Percentiles rank a stretch among this genome's conserved stretches.
These are phyloP conservation scores for Mortierella sp. DNA, from an alignment of 371 early-diverging fungal species.

Conservation along the genomic window DNA sequence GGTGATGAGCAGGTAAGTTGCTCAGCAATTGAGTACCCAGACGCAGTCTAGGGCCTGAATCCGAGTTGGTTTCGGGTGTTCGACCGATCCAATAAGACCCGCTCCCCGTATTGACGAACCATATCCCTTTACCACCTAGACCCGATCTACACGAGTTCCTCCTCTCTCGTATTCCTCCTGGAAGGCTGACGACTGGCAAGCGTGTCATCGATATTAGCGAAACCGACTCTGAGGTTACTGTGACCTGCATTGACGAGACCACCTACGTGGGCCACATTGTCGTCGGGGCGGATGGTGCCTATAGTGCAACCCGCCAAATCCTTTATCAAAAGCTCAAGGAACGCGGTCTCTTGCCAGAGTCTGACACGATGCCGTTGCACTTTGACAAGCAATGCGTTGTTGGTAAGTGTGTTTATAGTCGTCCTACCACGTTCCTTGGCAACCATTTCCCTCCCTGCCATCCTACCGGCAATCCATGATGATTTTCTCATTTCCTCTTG, in stretches of 20 bases:
- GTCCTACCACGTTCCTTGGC: too few relatives aligned
- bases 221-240: slow-evolving; percentile 25
- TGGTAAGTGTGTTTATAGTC: slow-evolving; percentile 25
- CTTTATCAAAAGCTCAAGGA: slow-evolving; percentile 35
- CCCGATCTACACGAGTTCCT: slow-evolving; percentile 46
- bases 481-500: too few relatives aligned
- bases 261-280: slow-evolving; percentile 38
- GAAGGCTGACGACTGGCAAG: slow-evolving; percentile 47
- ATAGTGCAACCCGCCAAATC: slow-evolving; percentile 49
- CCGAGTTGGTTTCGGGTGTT: too few relatives aligned
- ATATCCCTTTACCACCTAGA: slow-evolving; percentile 8
- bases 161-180: slow-evolving; percentile 29
- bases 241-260: slow-evolving; percentile 48
- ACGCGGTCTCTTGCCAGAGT: slow-evolving; percentile 26
- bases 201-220: slow-evolving; percentile 42
- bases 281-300: slow-evolving; percentile 50
- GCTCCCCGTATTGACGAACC: not conserved
- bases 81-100: too few relatives aligned
- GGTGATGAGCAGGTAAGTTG: slow-evolving; percentile 53
- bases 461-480: too few relatives aligned
- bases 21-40: too few relatives aligned
- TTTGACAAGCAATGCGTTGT: slow-evolving; percentile 53
- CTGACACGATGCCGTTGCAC: slow-evolving; percentile 34
- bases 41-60: too few relatives aligned
- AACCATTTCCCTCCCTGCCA: too few relatives aligned